Evolutionary conservation across 1,284 basidiomycete genomes (phyloP).

Genomic region (Trametes pubescens): DNA sequence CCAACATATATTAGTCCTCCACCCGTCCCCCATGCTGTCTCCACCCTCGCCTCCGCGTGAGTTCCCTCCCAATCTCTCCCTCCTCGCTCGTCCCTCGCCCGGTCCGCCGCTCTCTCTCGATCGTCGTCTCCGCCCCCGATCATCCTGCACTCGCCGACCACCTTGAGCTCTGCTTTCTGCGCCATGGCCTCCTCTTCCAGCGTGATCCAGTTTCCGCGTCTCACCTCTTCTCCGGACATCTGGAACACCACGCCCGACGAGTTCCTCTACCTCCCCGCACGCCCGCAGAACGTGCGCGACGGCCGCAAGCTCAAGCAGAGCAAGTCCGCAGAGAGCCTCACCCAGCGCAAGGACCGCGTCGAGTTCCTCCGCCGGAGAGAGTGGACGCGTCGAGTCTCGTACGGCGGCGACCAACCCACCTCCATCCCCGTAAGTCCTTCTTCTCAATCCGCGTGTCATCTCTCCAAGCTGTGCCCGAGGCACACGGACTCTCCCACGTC

Average conservation of each 20-base stretch:
- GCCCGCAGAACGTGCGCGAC: constrained; percentile 14
- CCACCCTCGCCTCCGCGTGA: neutral
- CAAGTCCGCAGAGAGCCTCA: constrained; percentile 38
- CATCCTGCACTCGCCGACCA: neutral
- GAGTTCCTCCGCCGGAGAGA: constrained; percentile 46
- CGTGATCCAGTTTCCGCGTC: constrained; percentile 29
- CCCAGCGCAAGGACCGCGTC: constrained; percentile 42
- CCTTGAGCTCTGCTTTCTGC: neutral
- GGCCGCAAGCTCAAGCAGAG: constrained; percentile 30
- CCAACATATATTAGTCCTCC: constrained; percentile 3
- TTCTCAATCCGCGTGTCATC: neutral
- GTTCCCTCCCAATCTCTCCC: neutral
- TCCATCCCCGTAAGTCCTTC: constrained; percentile 24
- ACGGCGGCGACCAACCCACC: constrained; percentile 40
- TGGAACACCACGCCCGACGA: constrained; percentile 21
- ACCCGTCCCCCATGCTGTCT: neutral
- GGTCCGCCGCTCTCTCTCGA: neutral
- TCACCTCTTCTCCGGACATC: constrained; percentile 18
- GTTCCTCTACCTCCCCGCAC: constrained; percentile 9
- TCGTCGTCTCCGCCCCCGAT: neutral
- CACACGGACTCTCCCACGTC: neutral
- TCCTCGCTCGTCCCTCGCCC: neutral
- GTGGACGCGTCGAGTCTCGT: constrained; percentile 43
- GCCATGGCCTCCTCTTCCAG: constrained; percentile 25
- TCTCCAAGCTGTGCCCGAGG: neutral